phyloP scores from a whole-genome alignment of 306 rosid genomes.

The Heteromeles arbutifolia region DNA sequence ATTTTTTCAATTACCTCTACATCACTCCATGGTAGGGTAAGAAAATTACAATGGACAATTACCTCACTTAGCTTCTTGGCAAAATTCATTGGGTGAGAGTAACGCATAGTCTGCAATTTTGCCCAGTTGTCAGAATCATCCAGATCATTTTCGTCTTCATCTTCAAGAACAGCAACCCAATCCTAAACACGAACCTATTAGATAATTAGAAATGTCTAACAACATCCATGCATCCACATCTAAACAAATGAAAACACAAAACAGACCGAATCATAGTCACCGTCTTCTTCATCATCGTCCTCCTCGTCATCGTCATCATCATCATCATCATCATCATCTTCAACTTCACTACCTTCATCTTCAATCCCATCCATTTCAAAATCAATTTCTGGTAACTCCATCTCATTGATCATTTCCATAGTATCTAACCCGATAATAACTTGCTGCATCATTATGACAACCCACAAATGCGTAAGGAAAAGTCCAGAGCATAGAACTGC shows the following conservation, averaged over 20 bases:
- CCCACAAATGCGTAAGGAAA: conserved; percentile 9
- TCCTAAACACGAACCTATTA: conserved; percentile 51
- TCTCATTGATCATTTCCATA: conserved; percentile 71
- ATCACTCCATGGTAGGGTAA: background rate
- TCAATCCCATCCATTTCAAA: conserved; percentile 85
- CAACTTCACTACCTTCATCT: conserved; percentile 53
- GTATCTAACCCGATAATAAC: conserved; percentile 86
- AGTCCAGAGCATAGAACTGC: background rate
- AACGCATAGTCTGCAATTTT: conserved; percentile 73
- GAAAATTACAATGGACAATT: conserved; percentile 17
- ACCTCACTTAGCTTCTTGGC: conserved; percentile 90
- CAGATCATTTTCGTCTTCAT: conserved; percentile 60
- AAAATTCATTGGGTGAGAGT: conserved; percentile 87
- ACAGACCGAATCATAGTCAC: conserved; percentile 67
- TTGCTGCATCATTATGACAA: conserved; percentile 57
- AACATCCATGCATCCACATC: conserved; percentile 5
- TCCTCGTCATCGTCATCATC: conserved; percentile 9
- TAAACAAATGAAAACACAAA: background rate
- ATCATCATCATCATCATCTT: conserved; percentile 39
- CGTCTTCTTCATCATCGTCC: conserved; percentile 38
- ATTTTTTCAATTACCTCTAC: background rate
- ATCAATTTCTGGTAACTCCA: conserved; percentile 80
- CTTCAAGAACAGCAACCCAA: conserved; percentile 76
- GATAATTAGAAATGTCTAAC: conserved; percentile 12
- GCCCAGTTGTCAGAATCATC: conserved; percentile 84